These are phyloP conservation scores for Gracilariopsis chorda DNA, from an alignment of 23 red algal species.

Conservation along the genomic window DNA sequence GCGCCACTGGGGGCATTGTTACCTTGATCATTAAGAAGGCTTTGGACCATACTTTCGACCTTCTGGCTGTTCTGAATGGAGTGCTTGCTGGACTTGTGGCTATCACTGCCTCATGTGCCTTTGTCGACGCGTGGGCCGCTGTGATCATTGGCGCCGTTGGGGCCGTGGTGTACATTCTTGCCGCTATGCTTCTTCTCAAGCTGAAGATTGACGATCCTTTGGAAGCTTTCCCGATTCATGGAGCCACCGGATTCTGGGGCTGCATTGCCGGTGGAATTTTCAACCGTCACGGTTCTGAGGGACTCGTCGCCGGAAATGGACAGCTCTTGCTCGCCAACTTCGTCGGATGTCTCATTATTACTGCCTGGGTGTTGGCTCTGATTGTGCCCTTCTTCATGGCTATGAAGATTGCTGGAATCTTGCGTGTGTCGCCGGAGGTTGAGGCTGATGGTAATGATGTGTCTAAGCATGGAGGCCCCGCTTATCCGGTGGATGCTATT, in stretches of 20 bases:
- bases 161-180: conserved; percentile 68
- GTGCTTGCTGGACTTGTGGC: conserved; percentile 83
- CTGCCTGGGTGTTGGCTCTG: conserved; percentile 56
- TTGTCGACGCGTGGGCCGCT: conserved; percentile 76
- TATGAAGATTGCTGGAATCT: conserved; percentile 64
- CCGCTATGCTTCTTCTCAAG: conserved; percentile 43
- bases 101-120: conserved; percentile 87
- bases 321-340: conserved; percentile 58
- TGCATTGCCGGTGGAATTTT: conserved; percentile 76
- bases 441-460: conserved; percentile 90
- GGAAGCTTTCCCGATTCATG: conserved; percentile 90
- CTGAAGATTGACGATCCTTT: conserved; percentile 94
- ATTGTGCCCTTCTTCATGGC: conserved; percentile 75
- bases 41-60: conserved; percentile 71
- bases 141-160: conserved; percentile 81
- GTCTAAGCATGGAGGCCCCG: conserved; percentile 57
- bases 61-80: conserved; percentile 78
- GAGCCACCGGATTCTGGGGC: conserved; percentile 84
- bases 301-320: conserved; percentile 8
- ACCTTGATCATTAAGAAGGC: conserved; percentile 73
- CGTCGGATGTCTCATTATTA: conserved; percentile 65
- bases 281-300: conserved; percentile 6
- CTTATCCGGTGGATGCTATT: conserved; percentile 31
- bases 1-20: conserved; percentile 69
- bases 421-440: conserved; percentile 76